phyloP scores from a whole-genome alignment of 2,329 filamentous ascomycete species.

The Aspergillus transmontanensis region DNA sequence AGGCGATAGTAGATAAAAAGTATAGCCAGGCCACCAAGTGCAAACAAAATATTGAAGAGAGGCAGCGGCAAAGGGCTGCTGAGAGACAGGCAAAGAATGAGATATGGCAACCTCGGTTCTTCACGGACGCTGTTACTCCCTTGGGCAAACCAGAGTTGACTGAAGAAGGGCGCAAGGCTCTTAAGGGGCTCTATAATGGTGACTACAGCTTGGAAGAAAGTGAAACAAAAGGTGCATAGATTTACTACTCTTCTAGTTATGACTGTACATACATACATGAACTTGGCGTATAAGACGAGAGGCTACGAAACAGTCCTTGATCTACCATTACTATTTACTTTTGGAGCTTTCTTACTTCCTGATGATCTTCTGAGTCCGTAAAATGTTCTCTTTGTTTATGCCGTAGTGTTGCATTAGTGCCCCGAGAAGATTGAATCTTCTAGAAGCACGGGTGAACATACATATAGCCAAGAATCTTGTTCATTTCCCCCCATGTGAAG shows the following conservation, averaged over 20 bases:
- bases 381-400: background rate
- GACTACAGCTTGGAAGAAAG: conserved; percentile 53
- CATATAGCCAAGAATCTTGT: background rate
- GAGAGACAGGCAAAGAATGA: conserved; percentile 71
- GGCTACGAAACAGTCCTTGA: conserved; percentile 6
- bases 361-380: background rate
- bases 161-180: conserved; percentile 59
- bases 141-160: conserved; percentile 65
- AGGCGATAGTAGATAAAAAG: conserved; percentile 80
- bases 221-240: conserved; percentile 36
- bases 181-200: conserved; percentile 59
- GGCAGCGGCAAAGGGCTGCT: conserved; percentile 80
- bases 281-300: conserved; percentile 29
- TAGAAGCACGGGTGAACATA: background rate
- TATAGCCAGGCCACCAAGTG: conserved; percentile 80
- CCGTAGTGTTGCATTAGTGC: background rate
- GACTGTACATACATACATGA: conserved; percentile 9
- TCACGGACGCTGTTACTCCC: conserved; percentile 64
- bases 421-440: background rate
- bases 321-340: background rate
- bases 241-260: background rate
- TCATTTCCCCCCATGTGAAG: background rate
- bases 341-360: background rate
- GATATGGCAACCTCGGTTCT: conserved; percentile 86
- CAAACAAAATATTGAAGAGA: conserved; percentile 91